These are phyloP conservation scores for Vitis hybrid DNA, from an alignment of 177 flowering plant species.

Conservation along the genomic window DNA sequence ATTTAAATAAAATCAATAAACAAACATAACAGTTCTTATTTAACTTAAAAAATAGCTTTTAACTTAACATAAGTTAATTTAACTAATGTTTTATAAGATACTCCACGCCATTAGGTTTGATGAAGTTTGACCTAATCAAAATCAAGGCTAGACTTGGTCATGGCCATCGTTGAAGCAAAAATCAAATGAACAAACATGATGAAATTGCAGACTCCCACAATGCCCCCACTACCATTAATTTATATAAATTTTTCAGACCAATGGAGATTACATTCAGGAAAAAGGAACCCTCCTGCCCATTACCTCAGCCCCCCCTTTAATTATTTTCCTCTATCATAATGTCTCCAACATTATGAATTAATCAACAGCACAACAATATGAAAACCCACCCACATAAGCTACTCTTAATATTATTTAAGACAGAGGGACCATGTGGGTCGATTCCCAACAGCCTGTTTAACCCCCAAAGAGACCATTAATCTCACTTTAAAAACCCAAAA, in stretches of 20 bases:
- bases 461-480: slow-evolving; percentile 8
- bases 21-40: too few species aligned
- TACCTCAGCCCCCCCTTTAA: neutral
- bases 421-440: slow-evolving; percentile 34
- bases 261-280: neutral
- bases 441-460: slow-evolving; percentile 50
- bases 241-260: fast-evolving
- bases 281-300: slow-evolving; percentile 5
- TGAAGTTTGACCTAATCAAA: too few species aligned
- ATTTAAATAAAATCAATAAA: too few species aligned
- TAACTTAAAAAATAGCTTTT: too few species aligned
- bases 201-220: neutral
- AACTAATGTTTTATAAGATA: too few species aligned
- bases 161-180: too few species aligned
- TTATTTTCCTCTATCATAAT: neutral
- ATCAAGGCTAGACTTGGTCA: too few species aligned
- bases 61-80: fast-evolving
- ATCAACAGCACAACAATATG: neutral
- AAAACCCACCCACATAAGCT: too few species aligned
- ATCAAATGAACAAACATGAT: too few species aligned
- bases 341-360: neutral
- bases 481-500: neutral
- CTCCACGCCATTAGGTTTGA: too few species aligned
- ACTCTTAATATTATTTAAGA: neutral
- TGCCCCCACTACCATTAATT: neutral